Base-by-base conservation (phyloP, 2,329 filamentous ascomycete species). In the Didymella pinodella region DNA sequence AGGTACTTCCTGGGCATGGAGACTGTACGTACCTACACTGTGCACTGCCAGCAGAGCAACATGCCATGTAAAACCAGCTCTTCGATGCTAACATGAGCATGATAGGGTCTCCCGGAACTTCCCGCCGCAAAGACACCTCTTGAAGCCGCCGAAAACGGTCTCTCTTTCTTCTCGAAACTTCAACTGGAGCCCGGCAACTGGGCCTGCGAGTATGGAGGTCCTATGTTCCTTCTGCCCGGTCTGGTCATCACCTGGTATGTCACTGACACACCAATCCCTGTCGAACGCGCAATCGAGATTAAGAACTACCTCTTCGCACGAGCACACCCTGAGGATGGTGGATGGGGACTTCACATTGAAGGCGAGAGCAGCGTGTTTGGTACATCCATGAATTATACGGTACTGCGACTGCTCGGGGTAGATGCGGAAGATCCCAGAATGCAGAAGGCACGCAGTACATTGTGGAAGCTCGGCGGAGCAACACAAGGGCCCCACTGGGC, bases 161-260 rank as follows among this genome's bases (percentile, higher is more conserved):
- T 98, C 53, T 82, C 86, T 3, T 98, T 97, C 82, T 97, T 96
- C 80, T 91, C 93, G 57, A 86, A 94, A 63, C 85, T 98, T 25
- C 95, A 99, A 76, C 84, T 97, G 1, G 88, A 90, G 14, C 90
- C 92, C 0, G 95, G 95, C 5, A 92, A 97, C 73, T 99, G 95
- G 95, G 95, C 85, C 5, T 98, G 94, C 80, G 95, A 99, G 76
- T 99, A 99, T 80, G 95, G 95, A 54, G 95, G 95, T 0, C 95
- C 95, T 4, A 94, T 97, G 91, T 99, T 99, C 74, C 85, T 98
- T 38, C 83, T 98, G 1, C 92, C 94, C 0, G 92, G 94, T 44
- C 76, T 97, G 22, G 87, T 97, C 62, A 87, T 96, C 66, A 85
- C 90, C 28, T 96, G 92, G 88, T 93, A 96, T 75, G 90, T 90